Percentiles rank a stretch among this genome's conserved stretches.
Conservation (phyloP, 148 eudicot species). For the Persicaria tinctoria region DNA sequence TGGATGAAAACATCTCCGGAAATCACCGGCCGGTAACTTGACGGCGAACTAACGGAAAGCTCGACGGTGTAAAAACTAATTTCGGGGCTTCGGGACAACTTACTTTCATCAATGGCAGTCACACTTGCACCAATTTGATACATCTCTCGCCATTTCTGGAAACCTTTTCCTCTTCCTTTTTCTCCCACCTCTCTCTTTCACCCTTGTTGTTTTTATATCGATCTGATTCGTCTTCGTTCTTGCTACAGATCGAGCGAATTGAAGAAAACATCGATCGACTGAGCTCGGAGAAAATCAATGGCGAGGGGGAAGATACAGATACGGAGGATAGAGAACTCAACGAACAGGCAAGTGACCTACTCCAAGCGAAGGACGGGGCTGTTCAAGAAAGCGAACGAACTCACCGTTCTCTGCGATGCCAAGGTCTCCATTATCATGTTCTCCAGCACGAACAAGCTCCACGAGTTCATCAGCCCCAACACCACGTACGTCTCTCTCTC, state of each 20-base stretch:
- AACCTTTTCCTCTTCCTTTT: slow-evolving; percentile 6
- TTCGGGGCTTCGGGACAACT: slow-evolving; percentile 4
- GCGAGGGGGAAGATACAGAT: slow-evolving; percentile 93
- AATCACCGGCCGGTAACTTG: background rate
- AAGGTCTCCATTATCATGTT: slow-evolving; percentile 77
- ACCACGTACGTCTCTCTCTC: slow-evolving; percentile 30
- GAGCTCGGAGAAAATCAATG: slow-evolving; percentile 19
- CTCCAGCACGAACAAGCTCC: slow-evolving; percentile 58
- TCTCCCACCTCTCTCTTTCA: background rate
- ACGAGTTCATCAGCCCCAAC: slow-evolving; percentile 61
- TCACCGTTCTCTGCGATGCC: slow-evolving; percentile 82
- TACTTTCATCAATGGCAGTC: slow-evolving; percentile 3
- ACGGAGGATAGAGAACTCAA: slow-evolving; percentile 74
- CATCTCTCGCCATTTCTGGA: background rate
- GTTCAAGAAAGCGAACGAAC: slow-evolving; percentile 83
- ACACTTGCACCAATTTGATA: background rate
- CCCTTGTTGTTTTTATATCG: background rate
- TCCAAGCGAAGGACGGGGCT: slow-evolving; percentile 81
- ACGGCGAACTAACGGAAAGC: slow-evolving; percentile 4
- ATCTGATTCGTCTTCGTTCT: background rate
- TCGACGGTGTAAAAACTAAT: background rate
- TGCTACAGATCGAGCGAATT: background rate
- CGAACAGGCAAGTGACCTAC: slow-evolving; percentile 86
- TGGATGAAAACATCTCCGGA: background rate
- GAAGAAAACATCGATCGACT: background rate